Conservation (phyloP, 2,329 filamentous ascomycete species). For the Ophiobolus disseminans region DNA sequence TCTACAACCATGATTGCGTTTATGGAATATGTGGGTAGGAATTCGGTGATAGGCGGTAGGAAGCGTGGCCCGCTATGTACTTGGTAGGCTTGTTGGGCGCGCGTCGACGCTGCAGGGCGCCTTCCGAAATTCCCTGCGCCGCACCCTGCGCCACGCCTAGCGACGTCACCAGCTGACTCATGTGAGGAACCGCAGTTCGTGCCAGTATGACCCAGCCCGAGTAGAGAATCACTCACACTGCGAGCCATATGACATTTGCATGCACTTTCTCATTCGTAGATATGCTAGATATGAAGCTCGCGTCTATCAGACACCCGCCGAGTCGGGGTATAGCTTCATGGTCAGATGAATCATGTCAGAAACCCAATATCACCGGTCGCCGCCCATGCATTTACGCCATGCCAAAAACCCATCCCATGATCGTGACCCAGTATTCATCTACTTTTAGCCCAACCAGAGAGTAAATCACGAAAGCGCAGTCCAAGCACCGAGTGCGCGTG, state of each 20-base stretch:
- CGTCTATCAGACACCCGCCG: slow-evolving; percentile 35
- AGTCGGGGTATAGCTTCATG: slow-evolving; percentile 35
- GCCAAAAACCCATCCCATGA: slow-evolving; percentile 43
- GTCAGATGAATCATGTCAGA: slow-evolving; percentile 35
- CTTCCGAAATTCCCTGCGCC: slow-evolving; percentile 25
- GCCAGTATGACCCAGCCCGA: too few relatives aligned
- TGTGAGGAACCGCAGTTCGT: not conserved
- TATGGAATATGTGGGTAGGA: slow-evolving; percentile 8
- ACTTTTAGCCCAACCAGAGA: slow-evolving; percentile 35
- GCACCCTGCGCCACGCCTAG: slow-evolving; percentile 17
- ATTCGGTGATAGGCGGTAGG: not conserved
- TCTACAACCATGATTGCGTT: slow-evolving; percentile 76
- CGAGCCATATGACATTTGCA: slow-evolving; percentile 6
- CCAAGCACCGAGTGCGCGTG: slow-evolving; percentile 12
- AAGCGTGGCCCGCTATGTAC: slow-evolving; percentile 10
- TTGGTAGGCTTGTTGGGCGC: slow-evolving; percentile 19
- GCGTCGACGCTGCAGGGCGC: slow-evolving; percentile 19
- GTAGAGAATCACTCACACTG: too few relatives aligned
- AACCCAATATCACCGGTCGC: slow-evolving; percentile 43
- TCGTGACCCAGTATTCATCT: slow-evolving; percentile 34
- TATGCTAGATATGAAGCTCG: slow-evolving; percentile 36
- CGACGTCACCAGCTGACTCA: slow-evolving; percentile 21
- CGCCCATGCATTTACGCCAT: slow-evolving; percentile 49
- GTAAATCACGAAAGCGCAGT: slow-evolving; percentile 28
- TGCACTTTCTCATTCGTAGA: slow-evolving; percentile 27